Base-by-base conservation (phyloP, 192 early-diverging fungal genomes). In the Coemansia sp. region DNA sequence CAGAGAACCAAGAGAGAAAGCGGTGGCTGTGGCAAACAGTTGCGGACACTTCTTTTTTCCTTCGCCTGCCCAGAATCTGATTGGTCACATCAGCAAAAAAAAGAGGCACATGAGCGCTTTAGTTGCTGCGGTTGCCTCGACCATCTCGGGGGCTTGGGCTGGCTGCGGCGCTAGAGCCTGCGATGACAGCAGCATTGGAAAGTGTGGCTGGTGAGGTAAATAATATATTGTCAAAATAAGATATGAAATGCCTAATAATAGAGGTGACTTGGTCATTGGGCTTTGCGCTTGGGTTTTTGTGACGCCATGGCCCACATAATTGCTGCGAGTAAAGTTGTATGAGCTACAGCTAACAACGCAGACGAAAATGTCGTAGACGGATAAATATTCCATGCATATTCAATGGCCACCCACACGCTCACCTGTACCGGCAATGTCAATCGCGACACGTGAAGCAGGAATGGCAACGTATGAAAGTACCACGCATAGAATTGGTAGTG, bases 401-500 rank as follows among this genome's bases (percentile, higher is more conserved):
- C 95, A 55, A 95, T 87, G 5, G 65, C 67, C 46, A 73, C 6
- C 82, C 82, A 84, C 27, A 72, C 47, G 2, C 59, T 67, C 34
- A 52, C 36, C 65, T 60, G 61, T 7, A 13, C 34, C 10, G 10
- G 40, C 31, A 66, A 5, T 5, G 66, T 60, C 42, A 79, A 54
- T 16, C 36, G 51, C 16, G 73, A 65, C 11, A 64, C 36, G 84
- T 89, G 92, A 15, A 95, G 71, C 10, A 99, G 72, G 61, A 91
- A 93, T 13, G 97, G 97, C 38, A 98, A 46, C 40, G 90, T 87
- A 77, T 93, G 91, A 42, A 82, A 92, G 77, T 97, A 99, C 97
- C 97, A 99, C 0, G 93, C 85, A 72, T 95, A 99, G 75, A 99
- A 99, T 86, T 98, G 96, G 74, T 97, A 97, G 74, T 99, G 97